Conservation (phyloP, 495 filamentous ascomycete genomes). For the Margaritispora aquatica region DNA sequence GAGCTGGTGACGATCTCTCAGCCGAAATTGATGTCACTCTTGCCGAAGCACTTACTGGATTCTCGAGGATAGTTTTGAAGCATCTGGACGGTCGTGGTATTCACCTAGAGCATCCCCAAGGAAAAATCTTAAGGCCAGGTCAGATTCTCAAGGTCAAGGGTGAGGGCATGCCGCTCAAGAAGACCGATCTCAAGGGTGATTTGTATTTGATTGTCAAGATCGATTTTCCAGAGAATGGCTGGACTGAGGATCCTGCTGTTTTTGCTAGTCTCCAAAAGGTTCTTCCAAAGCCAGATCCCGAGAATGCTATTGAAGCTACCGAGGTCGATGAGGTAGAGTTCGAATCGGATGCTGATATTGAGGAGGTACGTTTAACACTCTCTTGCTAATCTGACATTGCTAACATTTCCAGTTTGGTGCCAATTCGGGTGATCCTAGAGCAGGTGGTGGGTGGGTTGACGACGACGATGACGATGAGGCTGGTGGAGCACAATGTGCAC, state of each 20-base stretch:
- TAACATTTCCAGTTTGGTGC: conserved; percentile 50
- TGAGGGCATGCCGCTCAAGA: conserved; percentile 93
- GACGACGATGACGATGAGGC: conserved; percentile 57
- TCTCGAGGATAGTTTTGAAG: conserved; percentile 83
- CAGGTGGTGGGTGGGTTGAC: conserved; percentile 73
- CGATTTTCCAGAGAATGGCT: conserved; percentile 81
- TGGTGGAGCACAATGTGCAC: conserved; percentile 62
- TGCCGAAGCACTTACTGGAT: conserved; percentile 79
- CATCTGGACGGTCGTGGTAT: conserved; percentile 95
- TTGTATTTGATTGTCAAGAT: conserved; percentile 82
- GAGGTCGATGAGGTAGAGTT: conserved; percentile 83
- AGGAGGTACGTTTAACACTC: conserved; percentile 52
- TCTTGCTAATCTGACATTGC: conserved; percentile 5
- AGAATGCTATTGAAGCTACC: conserved; percentile 49
- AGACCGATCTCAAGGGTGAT: conserved; percentile 75
- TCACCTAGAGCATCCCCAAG: conserved; percentile 64
- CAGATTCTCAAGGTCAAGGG: conserved; percentile 78
- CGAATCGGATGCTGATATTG: conserved; percentile 71
- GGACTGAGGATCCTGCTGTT: conserved; percentile 62
- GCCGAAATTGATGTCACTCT: conserved; percentile 75
- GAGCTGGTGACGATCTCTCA: conserved; percentile 76
- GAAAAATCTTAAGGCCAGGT: conserved; percentile 69
- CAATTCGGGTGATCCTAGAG: conserved; percentile 60
- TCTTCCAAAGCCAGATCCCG: conserved; percentile 49
- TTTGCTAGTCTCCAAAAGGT: conserved; percentile 64